Percentiles rank a stretch among this genome's conserved stretches.
These are phyloP conservation scores for Chenopodium album DNA, from an alignment of 148 eudicot genomes.

Conservation along the genomic window DNA sequence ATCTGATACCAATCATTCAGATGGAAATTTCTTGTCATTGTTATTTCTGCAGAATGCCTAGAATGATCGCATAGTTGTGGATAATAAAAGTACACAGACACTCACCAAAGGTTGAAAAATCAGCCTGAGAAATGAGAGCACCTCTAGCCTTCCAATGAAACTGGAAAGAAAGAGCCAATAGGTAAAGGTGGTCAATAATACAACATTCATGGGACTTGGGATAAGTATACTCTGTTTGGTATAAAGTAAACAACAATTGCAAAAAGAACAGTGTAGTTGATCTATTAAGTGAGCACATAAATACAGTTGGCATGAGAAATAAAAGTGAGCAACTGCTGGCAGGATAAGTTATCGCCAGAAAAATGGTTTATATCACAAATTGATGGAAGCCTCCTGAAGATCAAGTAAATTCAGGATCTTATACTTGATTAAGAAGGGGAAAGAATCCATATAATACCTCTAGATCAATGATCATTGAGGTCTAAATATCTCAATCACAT, in stretches of 20 bases:
- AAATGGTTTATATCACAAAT: not conserved
- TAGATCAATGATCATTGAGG: constrained; percentile 55
- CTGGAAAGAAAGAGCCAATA: constrained; percentile 66
- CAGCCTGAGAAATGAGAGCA: constrained; percentile 60
- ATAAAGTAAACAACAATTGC: constrained; percentile 56
- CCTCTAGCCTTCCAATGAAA: constrained; percentile 39
- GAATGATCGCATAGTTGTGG: not conserved
- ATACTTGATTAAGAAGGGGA: not conserved
- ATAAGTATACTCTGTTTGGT: constrained; percentile 45
- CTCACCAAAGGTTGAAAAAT: constrained; percentile 63
- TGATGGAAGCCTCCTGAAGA: not conserved
- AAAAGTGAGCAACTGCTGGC: not conserved
- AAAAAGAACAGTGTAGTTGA: constrained; percentile 54
- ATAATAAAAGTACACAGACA: constrained; percentile 47
- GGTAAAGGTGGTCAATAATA: constrained; percentile 33
- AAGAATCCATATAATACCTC: constrained; percentile 37
- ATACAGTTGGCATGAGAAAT: not conserved
- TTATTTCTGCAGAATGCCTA: not conserved
- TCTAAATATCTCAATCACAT: constrained; percentile 38
- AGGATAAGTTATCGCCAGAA: not conserved
- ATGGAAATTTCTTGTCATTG: not conserved
- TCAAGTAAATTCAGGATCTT: not conserved
- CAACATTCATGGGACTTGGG: constrained; percentile 51
- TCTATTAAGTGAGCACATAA: constrained; percentile 38
- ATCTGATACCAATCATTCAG: not conserved